Base-by-base conservation (phyloP, 2,329 filamentous ascomycete genomes). In the Penicillium sp. region DNA sequence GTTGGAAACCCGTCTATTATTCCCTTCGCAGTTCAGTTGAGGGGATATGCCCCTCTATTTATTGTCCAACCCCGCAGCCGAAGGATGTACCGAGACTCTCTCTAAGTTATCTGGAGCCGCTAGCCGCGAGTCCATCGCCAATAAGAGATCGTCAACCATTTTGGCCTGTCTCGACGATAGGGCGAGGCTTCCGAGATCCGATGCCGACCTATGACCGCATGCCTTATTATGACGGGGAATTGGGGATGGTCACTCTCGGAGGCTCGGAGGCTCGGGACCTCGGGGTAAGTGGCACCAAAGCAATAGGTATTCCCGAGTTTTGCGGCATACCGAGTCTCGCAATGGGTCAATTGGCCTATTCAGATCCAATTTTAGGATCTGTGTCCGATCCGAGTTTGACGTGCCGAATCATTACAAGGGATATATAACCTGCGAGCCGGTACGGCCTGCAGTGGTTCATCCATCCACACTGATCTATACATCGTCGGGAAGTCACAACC, bases 391-490 rank as follows among this genome's bases (percentile, higher is more conserved):
- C 28, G 49, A 37, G 6, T 22, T 53, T 53, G 19, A 30, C 49
- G 49, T 53, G 17, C 30, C 17, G 49, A 37, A 9, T 22, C 2
- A 22, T 13, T 37, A 3, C n/a, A 53, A 17, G n/a, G 17, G 9
- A 53, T 53, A 30, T 53, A 53, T 30, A 53, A 35, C 30, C 28
- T 50, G 49, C n/a, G 49, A 6, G 33, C 22, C 12, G 33, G 15
- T 17, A 9, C 30, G 26, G 17, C 22, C 49, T 12, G 8, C n/a
- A 53, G 49, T 1, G 28, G 13, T 33, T 19, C n/a, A 12, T 53
- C 9, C n/a, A 42, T 42, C 8, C 38, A 24, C 33, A 37, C 8
- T 19, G 12, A 24, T 24, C 22, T 7, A 24, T 33, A 17, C 33
- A 53, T 26, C 6, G n/a, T n/a, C n/a, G n/a, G n/a, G n/a, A 24